Evolutionary conservation across 2,329 filamentous ascomycete species (phyloP).

Genomic region (Scedosporium apiospermum): DNA sequence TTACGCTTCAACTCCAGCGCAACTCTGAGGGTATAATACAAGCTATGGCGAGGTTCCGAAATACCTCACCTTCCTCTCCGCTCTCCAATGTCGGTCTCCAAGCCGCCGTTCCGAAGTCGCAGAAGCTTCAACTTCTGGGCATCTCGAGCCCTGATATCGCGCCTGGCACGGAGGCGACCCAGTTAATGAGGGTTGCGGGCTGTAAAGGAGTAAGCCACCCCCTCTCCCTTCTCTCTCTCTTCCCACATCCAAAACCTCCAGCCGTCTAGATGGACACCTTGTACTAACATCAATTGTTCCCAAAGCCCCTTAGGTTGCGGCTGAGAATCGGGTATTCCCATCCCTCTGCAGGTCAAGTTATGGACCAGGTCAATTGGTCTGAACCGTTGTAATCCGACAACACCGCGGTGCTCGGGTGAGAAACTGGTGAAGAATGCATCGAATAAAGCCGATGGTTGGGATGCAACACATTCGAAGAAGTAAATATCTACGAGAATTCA

Average conservation of each 20-base stretch:
- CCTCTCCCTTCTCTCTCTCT: background rate
- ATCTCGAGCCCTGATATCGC: constrained; percentile 74
- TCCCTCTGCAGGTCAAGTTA: constrained; percentile 58
- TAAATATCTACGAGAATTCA: too few relatives aligned
- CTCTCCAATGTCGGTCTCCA: constrained; percentile 76
- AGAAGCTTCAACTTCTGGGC: constrained; percentile 84
- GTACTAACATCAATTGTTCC: background rate
- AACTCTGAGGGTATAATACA: constrained; percentile 73
- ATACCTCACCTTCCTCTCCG: constrained; percentile 54
- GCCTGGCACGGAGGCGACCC: constrained; percentile 73
- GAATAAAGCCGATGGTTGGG: too few relatives aligned
- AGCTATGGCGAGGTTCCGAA: constrained; percentile 75
- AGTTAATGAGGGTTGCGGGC: constrained; percentile 79
- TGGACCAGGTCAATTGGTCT: constrained; percentile 95
- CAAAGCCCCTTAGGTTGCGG: constrained; percentile 71
- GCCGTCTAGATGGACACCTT: too few relatives aligned
- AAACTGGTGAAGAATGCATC: too few relatives aligned
- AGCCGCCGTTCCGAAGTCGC: constrained; percentile 91
- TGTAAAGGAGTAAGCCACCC: constrained; percentile 74
- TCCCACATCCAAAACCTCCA: background rate
- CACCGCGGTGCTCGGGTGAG: background rate
- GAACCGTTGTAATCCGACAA: constrained; percentile 47
- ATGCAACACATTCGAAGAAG: too few relatives aligned
- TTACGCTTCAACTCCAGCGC: constrained; percentile 77
- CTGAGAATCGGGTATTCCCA: constrained; percentile 75